These are phyloP conservation scores for Puccinia hordei DNA, from an alignment of 1,284 basidiomycete genomes.

Conservation along the genomic window DNA sequence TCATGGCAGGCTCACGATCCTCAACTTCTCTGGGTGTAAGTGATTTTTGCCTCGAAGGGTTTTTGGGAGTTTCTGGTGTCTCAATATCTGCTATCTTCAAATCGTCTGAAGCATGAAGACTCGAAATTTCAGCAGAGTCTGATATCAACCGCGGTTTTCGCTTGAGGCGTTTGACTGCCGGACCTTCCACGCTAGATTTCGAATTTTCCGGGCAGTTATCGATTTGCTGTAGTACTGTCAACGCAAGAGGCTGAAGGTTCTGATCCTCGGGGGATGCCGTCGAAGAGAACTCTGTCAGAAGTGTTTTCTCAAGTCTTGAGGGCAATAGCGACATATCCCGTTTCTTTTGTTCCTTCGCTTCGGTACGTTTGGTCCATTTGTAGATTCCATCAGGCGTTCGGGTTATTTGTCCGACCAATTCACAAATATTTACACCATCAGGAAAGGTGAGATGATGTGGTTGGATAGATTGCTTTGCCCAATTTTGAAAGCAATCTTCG, in stretches of 20 bases:
- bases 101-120: neutral
- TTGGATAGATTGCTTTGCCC: constrained; percentile 32
- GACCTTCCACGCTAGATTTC: neutral
- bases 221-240: neutral
- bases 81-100: neutral
- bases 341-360: constrained; percentile 1
- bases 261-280: neutral
- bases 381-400: neutral
- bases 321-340: constrained; percentile 11
- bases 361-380: constrained; percentile 21
- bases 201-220: neutral
- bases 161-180: constrained; percentile 10
- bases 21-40: neutral
- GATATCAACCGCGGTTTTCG: constrained; percentile 25
- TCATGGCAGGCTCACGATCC: neutral
- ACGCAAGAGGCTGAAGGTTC: neutral
- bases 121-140: neutral
- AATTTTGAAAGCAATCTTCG: constrained; percentile 43
- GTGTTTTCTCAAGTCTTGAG: neutral
- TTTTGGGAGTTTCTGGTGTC: neutral
- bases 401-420: constrained; percentile 13
- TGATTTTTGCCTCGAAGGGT: neutral
- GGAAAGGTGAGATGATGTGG: constrained; percentile 21
- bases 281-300: neutral
- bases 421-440: constrained; percentile 16